Evolutionary conservation across 2,329 filamentous ascomycete genomes (phyloP), one percentile per base, ranked within the genome.

Genomic region (Juglanconis oblonga): DNA sequence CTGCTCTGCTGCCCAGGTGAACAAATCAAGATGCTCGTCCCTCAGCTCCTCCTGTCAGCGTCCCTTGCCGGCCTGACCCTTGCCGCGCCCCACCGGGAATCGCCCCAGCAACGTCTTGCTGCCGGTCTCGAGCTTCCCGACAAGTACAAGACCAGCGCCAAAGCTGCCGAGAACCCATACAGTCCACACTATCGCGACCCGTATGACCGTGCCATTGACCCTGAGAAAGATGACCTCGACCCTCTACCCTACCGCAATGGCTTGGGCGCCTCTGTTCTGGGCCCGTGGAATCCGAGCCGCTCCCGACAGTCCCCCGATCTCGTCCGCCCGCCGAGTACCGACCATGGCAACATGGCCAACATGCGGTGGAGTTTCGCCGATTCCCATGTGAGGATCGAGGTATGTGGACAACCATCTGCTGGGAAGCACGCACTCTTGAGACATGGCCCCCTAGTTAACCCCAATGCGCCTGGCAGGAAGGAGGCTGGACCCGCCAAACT

Each of bases 401-500:
- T 85, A 66, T 66, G 76, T 62, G 32, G 17, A 3, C n/a, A 8
- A 7, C 10, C 24, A 6, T 6, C 7, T 13, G 14, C 10, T 44
- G 40, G 5, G 14, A 13, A 24, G 24, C 24, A 24, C 24, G 24
- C 24, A 24, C 24, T 24, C 24, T 24, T 24, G 14, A 44, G 14
- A 44, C 5, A 44, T 6, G 14, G 14, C 8, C 2, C 14, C 5
- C 40, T 14, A 45, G 38, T 35, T 52, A 17, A 52, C 47, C 33
- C 7, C 8, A 10, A 13, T 49, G 42, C 17, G 32, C 52, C 40
- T 3, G 10, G 45, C 58, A 91, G 80, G 88, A 91, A 72, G 88
- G 87, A 52, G 88, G 89, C 56, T 92, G 89, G 89, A 90, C 89
- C 1, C 81, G 89, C 31, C 87, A 92, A 72, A 91, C 88, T 0